Base-by-base conservation (phyloP, 169 alveolate genomes). In the Theileria orientalis region DNA sequence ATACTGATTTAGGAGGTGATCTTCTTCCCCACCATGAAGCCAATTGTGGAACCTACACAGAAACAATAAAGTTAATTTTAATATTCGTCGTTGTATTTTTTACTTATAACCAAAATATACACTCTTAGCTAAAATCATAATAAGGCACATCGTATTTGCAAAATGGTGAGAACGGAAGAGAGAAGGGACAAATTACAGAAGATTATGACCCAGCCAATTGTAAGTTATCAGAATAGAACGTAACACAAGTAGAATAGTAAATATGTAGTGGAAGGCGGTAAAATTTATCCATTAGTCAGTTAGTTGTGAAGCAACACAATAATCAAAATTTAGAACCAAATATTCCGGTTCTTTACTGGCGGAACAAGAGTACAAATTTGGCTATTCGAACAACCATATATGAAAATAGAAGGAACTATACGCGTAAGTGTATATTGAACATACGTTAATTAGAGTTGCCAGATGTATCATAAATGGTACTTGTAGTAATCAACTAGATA, bases 1-100 rank as follows among this genome's bases (percentile, higher is more conserved):
- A 9, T 29, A 27, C 23, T 9, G 23, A 41, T 44, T 42, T 56
- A 79, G 87, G 87, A 97, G 84, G 99, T 96, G 7, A 92, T 97
- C 49, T 92, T 97, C 69, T 97, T 96, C 96, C 99, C 99, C 47
- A 98, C 99, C 47, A 97, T 97, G 99, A 96, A 94, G 91, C 97
- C 97, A 40, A 60, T 67, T 29, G 57, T 52, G 13, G 83, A 74
- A 6, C 57, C 71, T 51, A 46, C 59, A 35, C 72, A 62, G 16
- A 42, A 62, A 62, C 30, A 42, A 29, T 40, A 6, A 35, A 30
- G 0, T 30, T 30, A 59, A 32, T 19, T 9, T 25, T 59, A 11
- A 11, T 8, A 59, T 59, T 7, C 8, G 29, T 51, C 16, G 52
- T 42, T 6, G 37, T 23, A 51, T 9, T 11, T 59, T 59, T 11